A percentile compares a stretch with the other conserved stretches of the same genome.
Evolutionary conservation across 257 asterid genomes (phyloP).

Genomic region (Gardenia jasminoides): DNA sequence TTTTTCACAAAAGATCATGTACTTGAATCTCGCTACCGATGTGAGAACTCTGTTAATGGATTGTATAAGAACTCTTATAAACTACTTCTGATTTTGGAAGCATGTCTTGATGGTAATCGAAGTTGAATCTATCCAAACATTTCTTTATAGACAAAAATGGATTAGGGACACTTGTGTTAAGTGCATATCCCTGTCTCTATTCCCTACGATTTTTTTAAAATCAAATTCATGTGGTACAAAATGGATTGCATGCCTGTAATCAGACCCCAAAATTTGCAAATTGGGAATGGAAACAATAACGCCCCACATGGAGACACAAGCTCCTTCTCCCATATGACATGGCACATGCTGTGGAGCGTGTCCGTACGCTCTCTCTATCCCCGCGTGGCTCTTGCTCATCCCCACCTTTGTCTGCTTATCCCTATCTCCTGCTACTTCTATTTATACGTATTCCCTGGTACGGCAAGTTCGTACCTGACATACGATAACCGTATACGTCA

Average conservation of each 20-base stretch:
- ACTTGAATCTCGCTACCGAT: too few relatives aligned
- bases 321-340: neutral
- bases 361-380: neutral
- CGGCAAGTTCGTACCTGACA: neutral
- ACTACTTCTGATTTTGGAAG: too few relatives aligned
- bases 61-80: too few relatives aligned
- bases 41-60: too few relatives aligned
- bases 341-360: slow-evolving; percentile 13
- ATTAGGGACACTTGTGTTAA: neutral
- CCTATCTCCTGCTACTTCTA: slow-evolving; percentile 2
- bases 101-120: too few relatives aligned
- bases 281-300: neutral
- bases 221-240: slow-evolving; percentile 5
- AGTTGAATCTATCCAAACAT: too few relatives aligned
- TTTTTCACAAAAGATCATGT: too few relatives aligned
- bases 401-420: slow-evolving; percentile 11
- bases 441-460: neutral
- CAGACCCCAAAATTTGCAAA: neutral
- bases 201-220: neutral
- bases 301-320: slow-evolving; percentile 6
- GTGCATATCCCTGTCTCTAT: neutral
- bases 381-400: slow-evolving; percentile 11
- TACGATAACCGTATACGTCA: neutral
- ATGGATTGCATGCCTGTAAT: neutral
- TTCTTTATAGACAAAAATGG: too few relatives aligned